phyloP scores from a whole-genome alignment of 306 rosid species.

The Pterocarpus santalinus region DNA sequence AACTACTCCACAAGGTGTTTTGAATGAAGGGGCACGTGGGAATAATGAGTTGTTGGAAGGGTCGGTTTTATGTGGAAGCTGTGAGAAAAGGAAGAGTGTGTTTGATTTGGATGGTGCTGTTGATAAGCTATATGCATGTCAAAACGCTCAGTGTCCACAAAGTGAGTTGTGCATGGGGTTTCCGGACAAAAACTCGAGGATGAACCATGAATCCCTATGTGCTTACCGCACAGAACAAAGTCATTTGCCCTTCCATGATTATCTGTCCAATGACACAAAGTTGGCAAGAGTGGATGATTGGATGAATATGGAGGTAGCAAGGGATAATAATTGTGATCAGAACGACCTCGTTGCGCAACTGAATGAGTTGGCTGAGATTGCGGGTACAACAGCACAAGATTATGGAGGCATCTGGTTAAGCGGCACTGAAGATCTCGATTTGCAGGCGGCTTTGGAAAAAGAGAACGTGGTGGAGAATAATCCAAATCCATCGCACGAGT shows the following conservation, averaged over 20 bases:
- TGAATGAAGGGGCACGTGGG: neutral
- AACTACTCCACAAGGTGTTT: neutral
- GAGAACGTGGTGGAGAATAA: constrained; percentile 35
- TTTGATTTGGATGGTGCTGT: constrained; percentile 39
- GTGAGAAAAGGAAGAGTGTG: constrained; percentile 50
- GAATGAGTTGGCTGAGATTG: constrained; percentile 19
- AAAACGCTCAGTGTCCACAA: constrained; percentile 42
- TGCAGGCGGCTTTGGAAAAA: constrained; percentile 41
- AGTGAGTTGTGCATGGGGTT: constrained; percentile 49
- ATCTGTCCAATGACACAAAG: constrained; percentile 21
- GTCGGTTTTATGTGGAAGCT: neutral
- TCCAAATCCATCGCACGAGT: constrained; percentile 30
- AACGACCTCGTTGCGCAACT: neutral
- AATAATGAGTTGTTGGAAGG: too few species aligned
- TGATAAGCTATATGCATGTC: constrained; percentile 33
- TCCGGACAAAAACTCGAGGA: constrained; percentile 51
- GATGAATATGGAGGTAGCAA: constrained; percentile 55
- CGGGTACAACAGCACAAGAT: constrained; percentile 30
- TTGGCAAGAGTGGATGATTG: constrained; percentile 50
- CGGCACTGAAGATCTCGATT: constrained; percentile 39
- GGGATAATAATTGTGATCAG: constrained; percentile 38
- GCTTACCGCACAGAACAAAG: constrained; percentile 3
- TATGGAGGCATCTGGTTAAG: constrained; percentile 50
- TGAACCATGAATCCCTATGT: constrained; percentile 44
- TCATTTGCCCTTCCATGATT: constrained; percentile 12